These are phyloP conservation scores for Rhinocladiella similis DNA, from an alignment of 2,329 filamentous ascomycete species.

Conservation along the genomic window DNA sequence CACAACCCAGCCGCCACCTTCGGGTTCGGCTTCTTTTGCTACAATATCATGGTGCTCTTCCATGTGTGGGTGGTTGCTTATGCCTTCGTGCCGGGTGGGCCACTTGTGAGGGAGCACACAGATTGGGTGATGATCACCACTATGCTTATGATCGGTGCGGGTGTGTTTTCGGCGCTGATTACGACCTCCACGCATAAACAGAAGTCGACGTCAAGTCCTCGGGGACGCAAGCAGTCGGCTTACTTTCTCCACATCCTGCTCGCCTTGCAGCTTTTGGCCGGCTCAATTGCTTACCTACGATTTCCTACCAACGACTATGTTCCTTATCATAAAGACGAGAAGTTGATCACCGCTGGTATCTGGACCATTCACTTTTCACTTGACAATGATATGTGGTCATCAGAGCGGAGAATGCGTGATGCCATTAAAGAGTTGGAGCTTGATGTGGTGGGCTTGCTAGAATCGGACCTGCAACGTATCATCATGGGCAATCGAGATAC, in stretches of 20 bases:
- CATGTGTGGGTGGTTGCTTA: conserved; percentile 99
- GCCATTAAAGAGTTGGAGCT: conserved; percentile 90
- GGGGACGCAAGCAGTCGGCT: conserved; percentile 54
- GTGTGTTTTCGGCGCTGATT: conserved; percentile 68
- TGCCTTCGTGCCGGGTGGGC: conserved; percentile 93
- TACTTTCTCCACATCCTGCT: conserved; percentile 73
- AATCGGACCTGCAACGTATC: conserved; percentile 91
- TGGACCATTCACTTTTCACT: conserved; percentile 99
- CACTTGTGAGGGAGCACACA: conserved; percentile 87
- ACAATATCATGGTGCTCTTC: conserved; percentile 94
- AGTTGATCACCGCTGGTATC: conserved; percentile 88
- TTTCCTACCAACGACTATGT: conserved; percentile 92
- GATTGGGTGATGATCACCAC: conserved; percentile 91
- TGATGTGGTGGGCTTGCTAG: conserved; percentile 93
- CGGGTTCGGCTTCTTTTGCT: conserved; percentile 83
- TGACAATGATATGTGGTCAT: conserved; percentile 99
- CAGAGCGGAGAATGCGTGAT: conserved; percentile 89
- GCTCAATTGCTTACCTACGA: conserved; percentile 79
- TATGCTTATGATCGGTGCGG: conserved; percentile 81
- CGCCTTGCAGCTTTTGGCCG: conserved; percentile 76
- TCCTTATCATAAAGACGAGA: conserved; percentile 84
- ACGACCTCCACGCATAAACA: conserved; percentile 48
- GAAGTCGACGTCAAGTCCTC: conserved; percentile 38
- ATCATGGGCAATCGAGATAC: conserved; percentile 99
- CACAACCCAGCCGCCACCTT: conserved; percentile 79